Evolutionary conservation across 2,329 filamentous ascomycete genomes (phyloP).

Genomic region (Colletotrichum musae): DNA sequence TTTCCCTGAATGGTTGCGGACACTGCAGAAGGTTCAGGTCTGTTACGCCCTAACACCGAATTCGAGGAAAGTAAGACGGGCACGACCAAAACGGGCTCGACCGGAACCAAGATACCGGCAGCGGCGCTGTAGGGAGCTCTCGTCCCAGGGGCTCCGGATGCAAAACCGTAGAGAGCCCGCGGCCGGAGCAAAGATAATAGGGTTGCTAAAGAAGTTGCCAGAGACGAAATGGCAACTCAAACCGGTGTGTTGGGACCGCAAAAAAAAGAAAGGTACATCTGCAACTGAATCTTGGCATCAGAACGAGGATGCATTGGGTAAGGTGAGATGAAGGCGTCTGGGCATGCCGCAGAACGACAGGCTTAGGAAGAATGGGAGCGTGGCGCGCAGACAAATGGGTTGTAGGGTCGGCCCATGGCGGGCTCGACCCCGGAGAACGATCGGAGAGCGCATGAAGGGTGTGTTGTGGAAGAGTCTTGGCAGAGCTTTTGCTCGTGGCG

Average conservation of each 20-base stretch:
- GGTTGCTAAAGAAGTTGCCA: neutral
- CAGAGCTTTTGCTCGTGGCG: constrained; percentile 15
- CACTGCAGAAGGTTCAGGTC: constrained; percentile 3
- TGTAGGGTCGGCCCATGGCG: constrained; percentile 17
- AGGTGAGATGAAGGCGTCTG: constrained; percentile 12
- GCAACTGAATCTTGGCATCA: constrained; percentile 9
- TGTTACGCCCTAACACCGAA: constrained; percentile 14
- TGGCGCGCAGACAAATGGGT: constrained; percentile 10
- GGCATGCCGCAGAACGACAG: neutral
- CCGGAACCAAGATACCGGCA: neutral
- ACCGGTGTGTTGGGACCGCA: constrained; percentile 10
- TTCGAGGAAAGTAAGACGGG: neutral
- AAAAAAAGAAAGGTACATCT: neutral
- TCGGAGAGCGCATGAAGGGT: constrained; percentile 27
- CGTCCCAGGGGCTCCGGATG: neutral
- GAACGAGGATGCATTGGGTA: constrained; percentile 8
- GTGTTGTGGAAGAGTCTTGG: constrained; percentile 19
- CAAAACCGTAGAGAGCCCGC: neutral
- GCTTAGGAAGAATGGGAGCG: constrained; percentile 4
- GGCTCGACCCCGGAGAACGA: constrained; percentile 32
- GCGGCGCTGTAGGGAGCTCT: neutral
- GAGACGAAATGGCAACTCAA: neutral
- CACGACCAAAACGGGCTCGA: neutral
- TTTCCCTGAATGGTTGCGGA: constrained; percentile 18
- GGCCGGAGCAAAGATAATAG: too few relatives aligned